A percentile compares a stretch with the other conserved stretches of the same genome.
These are phyloP conservation scores for Crassisporium funariophilum DNA, from an alignment of 768 basidiomycete species.

Conservation along the genomic window DNA sequence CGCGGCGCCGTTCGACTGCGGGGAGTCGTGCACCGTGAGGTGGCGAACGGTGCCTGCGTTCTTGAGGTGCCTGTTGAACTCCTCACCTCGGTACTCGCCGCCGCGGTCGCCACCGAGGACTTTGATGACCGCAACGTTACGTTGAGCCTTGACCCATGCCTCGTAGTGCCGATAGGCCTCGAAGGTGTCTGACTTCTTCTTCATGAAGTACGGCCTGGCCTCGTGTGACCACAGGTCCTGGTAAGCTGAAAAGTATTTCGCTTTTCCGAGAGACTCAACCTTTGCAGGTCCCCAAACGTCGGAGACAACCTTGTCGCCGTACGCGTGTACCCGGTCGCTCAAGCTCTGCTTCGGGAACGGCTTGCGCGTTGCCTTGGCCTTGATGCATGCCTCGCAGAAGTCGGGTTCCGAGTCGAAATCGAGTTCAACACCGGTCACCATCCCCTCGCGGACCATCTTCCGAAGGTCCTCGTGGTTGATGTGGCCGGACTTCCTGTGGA, in stretches of 20 bases:
- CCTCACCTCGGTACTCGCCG: slow-evolving; percentile 30
- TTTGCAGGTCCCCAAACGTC: slow-evolving; percentile 26
- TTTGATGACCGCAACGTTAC: slow-evolving; percentile 26
- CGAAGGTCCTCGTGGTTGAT: neutral
- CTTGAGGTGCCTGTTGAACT: slow-evolving; percentile 25
- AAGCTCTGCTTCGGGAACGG: neutral
- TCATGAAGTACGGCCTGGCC: slow-evolving; percentile 27
- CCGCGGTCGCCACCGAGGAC: slow-evolving; percentile 29
- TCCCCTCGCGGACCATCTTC: neutral
- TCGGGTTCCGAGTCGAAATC: neutral
- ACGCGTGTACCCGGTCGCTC: neutral
- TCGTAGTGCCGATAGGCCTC: slow-evolving; percentile 24
- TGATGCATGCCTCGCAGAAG: neutral
- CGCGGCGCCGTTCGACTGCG: slow-evolving; percentile 32
- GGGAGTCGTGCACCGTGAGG: slow-evolving; percentile 35
- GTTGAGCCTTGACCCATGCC: slow-evolving; percentile 28
- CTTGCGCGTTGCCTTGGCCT: neutral
- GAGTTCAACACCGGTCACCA: neutral
- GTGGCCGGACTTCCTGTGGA: neutral
- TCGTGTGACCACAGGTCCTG: slow-evolving; percentile 35
- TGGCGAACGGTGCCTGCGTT: slow-evolving; percentile 28
- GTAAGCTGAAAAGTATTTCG: slow-evolving; percentile 34
- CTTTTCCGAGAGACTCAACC: slow-evolving; percentile 20
- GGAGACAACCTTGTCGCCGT: neutral
- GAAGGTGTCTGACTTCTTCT: slow-evolving; percentile 31